Percentiles rank a stretch among this genome's conserved stretches.
Conservation (phyloP, 2,329 filamentous ascomycete species). For the Alternaria triticimaculans region DNA sequence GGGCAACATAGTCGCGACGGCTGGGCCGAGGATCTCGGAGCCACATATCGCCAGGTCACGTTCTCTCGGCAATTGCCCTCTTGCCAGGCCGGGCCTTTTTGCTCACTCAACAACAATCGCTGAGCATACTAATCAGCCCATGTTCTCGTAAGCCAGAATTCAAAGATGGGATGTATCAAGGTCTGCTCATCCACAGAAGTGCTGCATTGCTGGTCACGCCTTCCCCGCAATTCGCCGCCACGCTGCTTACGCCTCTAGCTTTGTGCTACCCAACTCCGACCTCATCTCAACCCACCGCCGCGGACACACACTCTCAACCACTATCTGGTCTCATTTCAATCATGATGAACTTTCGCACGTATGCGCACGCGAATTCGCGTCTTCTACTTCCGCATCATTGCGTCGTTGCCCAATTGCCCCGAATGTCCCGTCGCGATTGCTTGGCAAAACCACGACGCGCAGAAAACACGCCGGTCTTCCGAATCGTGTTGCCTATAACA, state of each 20-base stretch:
- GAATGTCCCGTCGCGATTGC: neutral
- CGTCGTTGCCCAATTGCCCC: neutral
- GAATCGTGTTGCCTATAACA: neutral
- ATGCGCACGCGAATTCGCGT: neutral
- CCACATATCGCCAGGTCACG: constrained; percentile 11
- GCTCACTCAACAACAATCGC: neutral
- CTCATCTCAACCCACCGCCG: neutral
- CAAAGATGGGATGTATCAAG: neutral
- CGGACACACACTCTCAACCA: neutral
- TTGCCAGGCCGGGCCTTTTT: constrained; percentile 1
- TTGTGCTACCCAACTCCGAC: neutral
- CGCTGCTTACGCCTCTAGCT: neutral
- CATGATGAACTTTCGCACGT: too few relatives aligned
- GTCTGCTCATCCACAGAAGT: neutral
- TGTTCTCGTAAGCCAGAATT: neutral
- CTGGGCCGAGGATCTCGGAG: constrained; percentile 19
- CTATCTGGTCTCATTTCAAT: too few relatives aligned
- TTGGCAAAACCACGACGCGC: neutral
- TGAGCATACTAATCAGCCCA: neutral
- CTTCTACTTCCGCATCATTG: neutral
- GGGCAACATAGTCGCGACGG: constrained; percentile 9
- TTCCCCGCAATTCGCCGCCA: constrained; percentile 8
- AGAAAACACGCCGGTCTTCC: neutral
- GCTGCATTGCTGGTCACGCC: neutral
- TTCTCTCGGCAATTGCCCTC: constrained; percentile 8